phyloP scores from a whole-genome alignment of 768 basidiomycete species.

The Phlebiopsis flavidoalba region DNA sequence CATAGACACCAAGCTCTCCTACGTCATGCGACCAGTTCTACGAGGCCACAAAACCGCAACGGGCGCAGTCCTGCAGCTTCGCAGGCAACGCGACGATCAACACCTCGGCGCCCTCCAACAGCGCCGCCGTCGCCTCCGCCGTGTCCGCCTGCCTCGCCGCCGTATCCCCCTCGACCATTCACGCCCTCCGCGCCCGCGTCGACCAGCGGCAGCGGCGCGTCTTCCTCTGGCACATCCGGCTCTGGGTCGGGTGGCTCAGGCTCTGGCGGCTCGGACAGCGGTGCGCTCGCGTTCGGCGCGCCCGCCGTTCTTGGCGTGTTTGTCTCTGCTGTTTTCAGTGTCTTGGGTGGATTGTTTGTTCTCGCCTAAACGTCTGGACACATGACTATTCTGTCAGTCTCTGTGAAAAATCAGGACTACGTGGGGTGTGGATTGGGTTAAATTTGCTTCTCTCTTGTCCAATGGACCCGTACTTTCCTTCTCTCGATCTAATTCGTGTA shows the following conservation, averaged over 20 bases:
- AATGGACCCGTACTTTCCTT: too few relatives aligned
- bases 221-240: slow-evolving; percentile 3
- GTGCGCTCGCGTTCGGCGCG: slow-evolving; percentile 15
- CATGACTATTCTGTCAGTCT: too few relatives aligned
- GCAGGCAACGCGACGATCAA: slow-evolving; percentile 81
- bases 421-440: too few relatives aligned
- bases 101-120: slow-evolving; percentile 41
- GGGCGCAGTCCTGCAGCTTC: slow-evolving; percentile 71
- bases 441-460: too few relatives aligned
- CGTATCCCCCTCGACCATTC: slow-evolving; percentile 49
- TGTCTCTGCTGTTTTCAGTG: slow-evolving; percentile 14
- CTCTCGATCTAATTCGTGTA: too few relatives aligned
- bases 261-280: slow-evolving; percentile 9
- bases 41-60: slow-evolving; percentile 52
- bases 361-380: slow-evolving; percentile 14
- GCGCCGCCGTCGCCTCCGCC: slow-evolving; percentile 46
- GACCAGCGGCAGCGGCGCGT: background rate
- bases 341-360: slow-evolving; percentile 17
- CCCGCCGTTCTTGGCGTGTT: slow-evolving; percentile 3
- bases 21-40: slow-evolving; percentile 79
- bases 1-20: slow-evolving; percentile 74
- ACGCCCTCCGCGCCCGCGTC: slow-evolving; percentile 46
- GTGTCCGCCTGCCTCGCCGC: slow-evolving; percentile 65
- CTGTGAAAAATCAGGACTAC: too few relatives aligned
- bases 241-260: background rate